Percentiles rank a stretch among this genome's conserved stretches.
These are phyloP conservation scores for Mycena sp. DNA, from an alignment of 1,284 basidiomycete species.

Conservation along the genomic window DNA sequence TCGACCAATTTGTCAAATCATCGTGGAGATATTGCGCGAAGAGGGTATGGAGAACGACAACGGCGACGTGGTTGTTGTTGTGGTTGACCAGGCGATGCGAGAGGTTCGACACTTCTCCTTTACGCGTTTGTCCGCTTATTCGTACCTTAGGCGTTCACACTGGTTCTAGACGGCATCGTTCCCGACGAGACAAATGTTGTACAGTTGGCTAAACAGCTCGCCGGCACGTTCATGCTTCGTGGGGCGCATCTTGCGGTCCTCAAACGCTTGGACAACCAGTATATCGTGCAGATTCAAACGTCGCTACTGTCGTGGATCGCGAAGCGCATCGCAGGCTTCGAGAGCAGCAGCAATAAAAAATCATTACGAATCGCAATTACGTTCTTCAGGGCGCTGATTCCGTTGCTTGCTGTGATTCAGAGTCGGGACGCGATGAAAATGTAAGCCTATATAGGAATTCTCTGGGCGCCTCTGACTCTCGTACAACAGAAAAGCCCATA, in stretches of 20 bases:
- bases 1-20: constrained; percentile 85
- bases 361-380: constrained; percentile 63
- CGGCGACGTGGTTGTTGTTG: constrained; percentile 62
- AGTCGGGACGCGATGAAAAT: constrained; percentile 83
- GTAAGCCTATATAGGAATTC: too few species aligned
- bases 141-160: constrained; percentile 81
- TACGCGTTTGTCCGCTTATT: too few species aligned
- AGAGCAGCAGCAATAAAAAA: constrained; percentile 76
- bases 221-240: constrained; percentile 80
- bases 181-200: constrained; percentile 70
- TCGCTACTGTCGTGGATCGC: constrained; percentile 77
- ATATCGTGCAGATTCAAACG: constrained; percentile 82
- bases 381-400: constrained; percentile 83
- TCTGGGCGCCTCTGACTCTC: too few species aligned
- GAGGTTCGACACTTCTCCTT: constrained; percentile 54
- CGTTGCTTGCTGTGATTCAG: constrained; percentile 72
- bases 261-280: constrained; percentile 74
- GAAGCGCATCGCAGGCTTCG: constrained; percentile 69
- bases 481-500: constrained; percentile 81
- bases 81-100: constrained; percentile 75
- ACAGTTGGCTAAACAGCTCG: constrained; percentile 82
- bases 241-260: constrained; percentile 90
- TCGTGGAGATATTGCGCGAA: constrained; percentile 88
- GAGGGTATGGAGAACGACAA: constrained; percentile 86
- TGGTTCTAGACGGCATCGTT: constrained; percentile 77